Percentiles rank a stretch among this genome's conserved stretches.
These are phyloP conservation scores for Talaromyces sp. DNA, from an alignment of 2,329 filamentous ascomycete species.

Conservation along the genomic window DNA sequence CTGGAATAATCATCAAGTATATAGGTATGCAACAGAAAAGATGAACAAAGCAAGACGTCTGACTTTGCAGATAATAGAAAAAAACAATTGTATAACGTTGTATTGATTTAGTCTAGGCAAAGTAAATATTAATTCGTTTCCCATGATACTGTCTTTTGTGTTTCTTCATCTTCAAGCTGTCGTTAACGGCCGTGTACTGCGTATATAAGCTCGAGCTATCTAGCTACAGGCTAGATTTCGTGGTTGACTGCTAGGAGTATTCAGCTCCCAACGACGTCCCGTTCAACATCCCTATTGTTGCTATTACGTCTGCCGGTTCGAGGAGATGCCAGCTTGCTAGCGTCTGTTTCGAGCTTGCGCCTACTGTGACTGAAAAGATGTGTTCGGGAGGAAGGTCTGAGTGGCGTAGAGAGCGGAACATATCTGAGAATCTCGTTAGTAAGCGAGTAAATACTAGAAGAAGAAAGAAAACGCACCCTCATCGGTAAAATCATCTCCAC, in stretches of 20 bases:
- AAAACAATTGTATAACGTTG: not conserved
- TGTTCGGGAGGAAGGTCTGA: slow-evolving; percentile 59
- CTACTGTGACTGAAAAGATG: slow-evolving; percentile 88
- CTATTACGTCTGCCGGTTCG: slow-evolving; percentile 84
- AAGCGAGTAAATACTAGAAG: not conserved
- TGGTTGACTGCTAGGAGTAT: slow-evolving; percentile 7
- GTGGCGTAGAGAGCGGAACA: slow-evolving; percentile 74
- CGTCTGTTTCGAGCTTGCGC: slow-evolving; percentile 87
- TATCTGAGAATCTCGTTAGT: slow-evolving; percentile 48
- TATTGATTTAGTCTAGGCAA: not conserved
- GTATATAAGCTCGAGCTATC: not conserved
- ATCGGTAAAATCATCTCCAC: slow-evolving; percentile 95
- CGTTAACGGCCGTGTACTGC: not conserved
- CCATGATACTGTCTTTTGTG: not conserved
- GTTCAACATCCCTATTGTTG: slow-evolving; percentile 56
- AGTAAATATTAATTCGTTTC: slow-evolving; percentile 2
- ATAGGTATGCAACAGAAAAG: not conserved
- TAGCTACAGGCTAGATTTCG: not conserved
- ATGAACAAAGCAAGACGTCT: not conserved
- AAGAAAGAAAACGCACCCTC: slow-evolving; percentile 62
- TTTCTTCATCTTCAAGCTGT: not conserved
- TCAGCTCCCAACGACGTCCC: slow-evolving; percentile 28
- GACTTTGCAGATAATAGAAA: not conserved
- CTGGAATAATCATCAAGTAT: not conserved
- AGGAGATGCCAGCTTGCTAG: slow-evolving; percentile 85